Percentiles rank a stretch among this genome's conserved stretches.
phyloP scores from a whole-genome alignment of 2,329 filamentous ascomycete species.

The Fusarium ramigenum region DNA sequence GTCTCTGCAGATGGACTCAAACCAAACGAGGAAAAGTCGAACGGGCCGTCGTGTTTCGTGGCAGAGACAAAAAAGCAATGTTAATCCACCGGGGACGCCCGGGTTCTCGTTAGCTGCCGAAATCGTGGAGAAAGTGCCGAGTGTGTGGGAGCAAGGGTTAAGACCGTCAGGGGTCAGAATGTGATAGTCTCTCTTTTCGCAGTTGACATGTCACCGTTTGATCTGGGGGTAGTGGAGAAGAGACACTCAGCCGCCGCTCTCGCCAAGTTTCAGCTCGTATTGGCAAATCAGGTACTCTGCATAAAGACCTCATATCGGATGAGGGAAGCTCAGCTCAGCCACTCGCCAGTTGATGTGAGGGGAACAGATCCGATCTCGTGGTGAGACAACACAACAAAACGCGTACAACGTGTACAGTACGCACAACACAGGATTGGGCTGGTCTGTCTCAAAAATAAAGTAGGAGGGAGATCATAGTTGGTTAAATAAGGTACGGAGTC shows the following conservation, averaged over 20 bases:
- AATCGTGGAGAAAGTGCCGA: constrained; percentile 25
- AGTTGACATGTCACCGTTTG: constrained; percentile 18
- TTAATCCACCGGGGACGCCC: constrained; percentile 11
- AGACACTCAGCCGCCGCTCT: neutral
- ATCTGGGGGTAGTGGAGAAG: constrained; percentile 4
- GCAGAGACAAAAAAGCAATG: constrained; percentile 14
- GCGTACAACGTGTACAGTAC: constrained; percentile 11
- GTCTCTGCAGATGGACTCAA: neutral
- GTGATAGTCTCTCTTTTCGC: constrained; percentile 23
- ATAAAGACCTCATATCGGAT: constrained; percentile 3
- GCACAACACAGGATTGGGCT: neutral
- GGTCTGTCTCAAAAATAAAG: constrained; percentile 11
- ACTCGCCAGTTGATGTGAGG: constrained; percentile 16
- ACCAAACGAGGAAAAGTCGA: constrained; percentile 24
- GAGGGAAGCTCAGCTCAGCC: constrained; percentile 15
- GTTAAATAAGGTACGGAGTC: neutral
- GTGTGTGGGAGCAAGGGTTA: constrained; percentile 3
- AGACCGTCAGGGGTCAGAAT: constrained; percentile 18
- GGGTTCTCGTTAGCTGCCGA: constrained; percentile 24
- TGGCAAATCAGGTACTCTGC: constrained; percentile 2
- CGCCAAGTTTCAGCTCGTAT: neutral
- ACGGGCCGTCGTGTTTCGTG: constrained; percentile 34
- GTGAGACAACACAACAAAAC: constrained; percentile 22
- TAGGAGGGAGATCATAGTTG: neutral
- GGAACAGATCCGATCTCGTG: neutral